Evolutionary conservation across 139 green algal species (phyloP), one percentile per base, ranked within the genome.

Genomic region (Micractinium conductrix): DNA sequence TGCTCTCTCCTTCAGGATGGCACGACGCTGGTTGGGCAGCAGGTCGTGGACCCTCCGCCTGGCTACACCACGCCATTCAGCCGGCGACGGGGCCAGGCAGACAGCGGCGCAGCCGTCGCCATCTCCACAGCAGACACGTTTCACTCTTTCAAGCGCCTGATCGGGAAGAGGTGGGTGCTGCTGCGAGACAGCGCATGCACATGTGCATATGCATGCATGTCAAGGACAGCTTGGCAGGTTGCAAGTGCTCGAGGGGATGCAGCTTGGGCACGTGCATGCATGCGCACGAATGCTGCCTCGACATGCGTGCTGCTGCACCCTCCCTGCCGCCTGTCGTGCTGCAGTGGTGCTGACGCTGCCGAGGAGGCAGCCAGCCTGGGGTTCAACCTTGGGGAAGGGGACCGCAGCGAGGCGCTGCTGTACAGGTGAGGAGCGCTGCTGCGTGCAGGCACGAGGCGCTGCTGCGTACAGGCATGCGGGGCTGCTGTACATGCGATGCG

Each of bases 81-180:
- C 58, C 62, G 76, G 50, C n/a, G n/a, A n/a, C n/a, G n/a, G n/a
- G 48, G 74, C 50, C 35, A 22, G n/a, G 24, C 45, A 21, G 45
- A 33, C 26, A 24, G 38, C n/a, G 0, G 33, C n/a, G 28, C 44
- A 12, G n/a, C 74, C 0, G 21, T 37, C 16, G 33, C n/a, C n/a
- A 55, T 80, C 33, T n/a, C 40, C 3, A 87, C 88, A 0, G 35
- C 78, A 28, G 92, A 94, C 81, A 93, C 88, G 6, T 95, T 95
- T 38, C 92, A 89, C 76, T 94, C 90, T 24, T 91, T 95, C 53
- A 97, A 97, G 84, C 87, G 94, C 4, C 87, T 96, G 1, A 91
- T 96, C 19, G 94, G 93, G 12, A 81, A 80, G 22, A 80, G 26
- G 30, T 95, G 90, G 48, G 55, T 67, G 40, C 22, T 71, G n/a